Evolutionary conservation across 495 filamentous ascomycete genomes (phyloP).

Genomic region (Halenospora varia): DNA sequence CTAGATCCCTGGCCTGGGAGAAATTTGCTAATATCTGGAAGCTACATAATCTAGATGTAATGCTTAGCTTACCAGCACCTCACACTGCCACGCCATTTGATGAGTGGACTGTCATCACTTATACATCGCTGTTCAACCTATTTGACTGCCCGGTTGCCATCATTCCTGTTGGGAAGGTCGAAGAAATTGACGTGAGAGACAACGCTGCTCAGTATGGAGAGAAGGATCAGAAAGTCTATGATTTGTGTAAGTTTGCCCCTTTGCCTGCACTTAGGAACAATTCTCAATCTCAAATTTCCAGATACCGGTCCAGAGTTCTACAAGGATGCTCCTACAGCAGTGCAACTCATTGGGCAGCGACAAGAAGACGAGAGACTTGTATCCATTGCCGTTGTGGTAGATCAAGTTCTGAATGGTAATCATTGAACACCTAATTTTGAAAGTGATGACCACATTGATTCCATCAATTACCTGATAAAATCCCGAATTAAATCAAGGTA

Average conservation of each 20-base stretch:
- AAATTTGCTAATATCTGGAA: slow-evolving; percentile 3
- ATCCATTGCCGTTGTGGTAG: no score
- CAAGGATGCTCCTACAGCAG: neutral
- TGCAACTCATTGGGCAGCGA: no score
- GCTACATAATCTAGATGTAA: slow-evolving; percentile 25
- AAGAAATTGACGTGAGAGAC: slow-evolving; percentile 1
- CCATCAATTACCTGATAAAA: no score
- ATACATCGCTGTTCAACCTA: slow-evolving; percentile 32
- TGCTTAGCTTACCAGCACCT: slow-evolving; percentile 31
- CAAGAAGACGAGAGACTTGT: no score
- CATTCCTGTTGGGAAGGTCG: slow-evolving; percentile 12
- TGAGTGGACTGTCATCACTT: slow-evolving; percentile 27
- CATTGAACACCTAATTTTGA: no score
- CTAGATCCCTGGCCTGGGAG: slow-evolving; percentile 3
- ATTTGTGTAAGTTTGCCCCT: slow-evolving; percentile 9
- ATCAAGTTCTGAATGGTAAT: no score
- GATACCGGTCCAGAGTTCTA: neutral
- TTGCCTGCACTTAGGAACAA: neutral
- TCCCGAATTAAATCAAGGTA: no score
- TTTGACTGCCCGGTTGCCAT: slow-evolving; percentile 18
- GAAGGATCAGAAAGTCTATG: slow-evolving; percentile 6
- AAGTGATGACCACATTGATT: no score
- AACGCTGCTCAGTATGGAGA: slow-evolving; percentile 6
- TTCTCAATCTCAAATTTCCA: neutral
- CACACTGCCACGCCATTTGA: slow-evolving; percentile 30